phyloP scores from a whole-genome alignment of 2,329 filamentous ascomycete genomes.

The Conoideocrella luteorostrata region DNA sequence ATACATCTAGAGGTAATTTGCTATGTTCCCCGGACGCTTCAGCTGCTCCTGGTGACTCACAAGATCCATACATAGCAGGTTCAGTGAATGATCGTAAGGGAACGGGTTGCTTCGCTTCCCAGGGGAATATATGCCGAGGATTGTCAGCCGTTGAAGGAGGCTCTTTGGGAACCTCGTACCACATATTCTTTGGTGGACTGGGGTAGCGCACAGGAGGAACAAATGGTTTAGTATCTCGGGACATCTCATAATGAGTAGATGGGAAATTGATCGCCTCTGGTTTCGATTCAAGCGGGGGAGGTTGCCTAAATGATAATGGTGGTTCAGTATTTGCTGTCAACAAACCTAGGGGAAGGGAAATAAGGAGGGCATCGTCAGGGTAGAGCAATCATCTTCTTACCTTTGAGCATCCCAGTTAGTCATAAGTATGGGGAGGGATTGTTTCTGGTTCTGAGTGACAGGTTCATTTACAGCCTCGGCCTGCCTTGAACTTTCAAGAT shows the following conservation, averaged over 20 bases:
- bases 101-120: conserved; percentile 66
- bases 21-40: conserved; percentile 7
- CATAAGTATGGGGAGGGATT: conserved; percentile 12
- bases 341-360: too few species aligned
- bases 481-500: neutral
- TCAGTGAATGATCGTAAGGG: conserved; percentile 55
- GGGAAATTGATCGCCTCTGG: conserved; percentile 86
- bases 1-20: neutral
- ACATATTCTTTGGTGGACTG: conserved; percentile 81
- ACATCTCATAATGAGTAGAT: conserved; percentile 75
- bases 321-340: conserved; percentile 6
- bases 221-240: conserved; percentile 66
- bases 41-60: conserved; percentile 18
- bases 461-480: neutral
- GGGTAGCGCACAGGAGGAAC: conserved; percentile 71
- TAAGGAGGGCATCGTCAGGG: too few species aligned
- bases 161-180: conserved; percentile 71
- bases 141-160: conserved; percentile 48
- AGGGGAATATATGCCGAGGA: conserved; percentile 76
- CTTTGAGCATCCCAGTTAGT: conserved; percentile 49
- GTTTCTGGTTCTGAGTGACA: neutral
- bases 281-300: conserved; percentile 59
- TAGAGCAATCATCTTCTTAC: too few species aligned
- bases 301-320: conserved; percentile 40
- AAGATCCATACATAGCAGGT: conserved; percentile 8